phyloP scores from a whole-genome alignment of 257 asterid genomes.

The Solanum pimpinellifolium region DNA sequence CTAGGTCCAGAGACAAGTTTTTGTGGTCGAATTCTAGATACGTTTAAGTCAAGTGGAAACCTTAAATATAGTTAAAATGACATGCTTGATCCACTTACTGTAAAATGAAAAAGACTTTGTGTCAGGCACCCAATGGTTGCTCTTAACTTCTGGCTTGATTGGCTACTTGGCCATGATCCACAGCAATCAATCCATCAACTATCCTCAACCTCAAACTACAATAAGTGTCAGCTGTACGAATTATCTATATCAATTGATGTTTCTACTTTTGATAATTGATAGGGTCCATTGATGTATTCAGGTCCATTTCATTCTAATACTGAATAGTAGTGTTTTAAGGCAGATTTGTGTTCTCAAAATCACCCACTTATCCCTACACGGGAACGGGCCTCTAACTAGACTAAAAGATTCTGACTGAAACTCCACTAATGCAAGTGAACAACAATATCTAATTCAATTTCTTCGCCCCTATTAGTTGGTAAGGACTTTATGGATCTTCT shows the following conservation, averaged over 20 bases:
- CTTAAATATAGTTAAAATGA: neutral
- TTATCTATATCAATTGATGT: neutral
- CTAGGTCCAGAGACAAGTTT: neutral
- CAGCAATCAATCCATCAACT: neutral
- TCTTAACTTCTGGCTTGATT: neutral
- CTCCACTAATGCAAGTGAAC: neutral
- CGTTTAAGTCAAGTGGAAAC: neutral
- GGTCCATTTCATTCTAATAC: neutral
- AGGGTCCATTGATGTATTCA: neutral
- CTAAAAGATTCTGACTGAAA: neutral
- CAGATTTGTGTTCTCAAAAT: neutral
- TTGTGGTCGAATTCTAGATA: neutral
- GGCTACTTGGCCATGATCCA: neutral
- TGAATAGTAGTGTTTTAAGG: neutral
- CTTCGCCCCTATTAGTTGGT: neutral
- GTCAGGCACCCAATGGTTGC: neutral
- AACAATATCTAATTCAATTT: neutral
- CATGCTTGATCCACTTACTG: neutral
- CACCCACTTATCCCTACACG: neutral
- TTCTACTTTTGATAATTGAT: neutral
- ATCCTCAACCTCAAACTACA: neutral
- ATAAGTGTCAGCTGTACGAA: neutral
- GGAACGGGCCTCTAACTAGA: neutral
- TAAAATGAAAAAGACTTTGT: neutral
- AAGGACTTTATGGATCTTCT: neutral